Evolutionary conservation across 2,329 filamentous ascomycete species (phyloP).

Genomic region (Neoascochyta sp.): DNA sequence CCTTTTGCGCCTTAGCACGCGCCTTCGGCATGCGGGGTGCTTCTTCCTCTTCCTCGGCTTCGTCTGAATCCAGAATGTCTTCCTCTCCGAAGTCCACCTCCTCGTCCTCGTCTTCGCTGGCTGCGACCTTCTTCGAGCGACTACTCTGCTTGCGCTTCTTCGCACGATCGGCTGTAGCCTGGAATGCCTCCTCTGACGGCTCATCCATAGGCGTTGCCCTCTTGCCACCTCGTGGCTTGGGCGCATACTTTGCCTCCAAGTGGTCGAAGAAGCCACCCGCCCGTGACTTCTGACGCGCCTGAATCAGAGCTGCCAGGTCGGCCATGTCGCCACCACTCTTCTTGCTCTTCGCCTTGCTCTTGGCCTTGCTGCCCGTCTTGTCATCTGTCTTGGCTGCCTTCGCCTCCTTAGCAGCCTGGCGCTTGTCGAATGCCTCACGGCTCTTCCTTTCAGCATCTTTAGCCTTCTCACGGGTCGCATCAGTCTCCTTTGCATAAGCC

Average conservation of each 20-base stretch:
- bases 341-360: constrained; percentile 25
- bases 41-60: constrained; percentile 16
- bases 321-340: constrained; percentile 34
- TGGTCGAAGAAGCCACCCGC: constrained; percentile 35
- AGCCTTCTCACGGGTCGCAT: constrained; percentile 25
- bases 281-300: constrained; percentile 34
- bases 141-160: constrained; percentile 26
- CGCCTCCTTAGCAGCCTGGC: constrained; percentile 48
- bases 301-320: constrained; percentile 37
- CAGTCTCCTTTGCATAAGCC: constrained; percentile 66
- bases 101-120: constrained; percentile 18
- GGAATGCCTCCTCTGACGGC: constrained; percentile 61
- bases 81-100: constrained; percentile 22
- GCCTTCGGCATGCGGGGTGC: constrained; percentile 20
- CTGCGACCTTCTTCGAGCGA: constrained; percentile 15
- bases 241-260: constrained; percentile 36
- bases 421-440: constrained; percentile 49
- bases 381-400: constrained; percentile 59
- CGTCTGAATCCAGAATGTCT: constrained; percentile 25
- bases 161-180: constrained; percentile 25
- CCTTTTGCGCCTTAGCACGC: constrained; percentile 12
- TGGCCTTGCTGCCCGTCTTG: constrained; percentile 23
- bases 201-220: constrained; percentile 47
- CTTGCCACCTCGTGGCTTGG: constrained; percentile 45
- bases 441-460: constrained; percentile 36